Base-by-base conservation (phyloP, 2,329 filamentous ascomycete genomes). In the Ophiostoma montium region DNA sequence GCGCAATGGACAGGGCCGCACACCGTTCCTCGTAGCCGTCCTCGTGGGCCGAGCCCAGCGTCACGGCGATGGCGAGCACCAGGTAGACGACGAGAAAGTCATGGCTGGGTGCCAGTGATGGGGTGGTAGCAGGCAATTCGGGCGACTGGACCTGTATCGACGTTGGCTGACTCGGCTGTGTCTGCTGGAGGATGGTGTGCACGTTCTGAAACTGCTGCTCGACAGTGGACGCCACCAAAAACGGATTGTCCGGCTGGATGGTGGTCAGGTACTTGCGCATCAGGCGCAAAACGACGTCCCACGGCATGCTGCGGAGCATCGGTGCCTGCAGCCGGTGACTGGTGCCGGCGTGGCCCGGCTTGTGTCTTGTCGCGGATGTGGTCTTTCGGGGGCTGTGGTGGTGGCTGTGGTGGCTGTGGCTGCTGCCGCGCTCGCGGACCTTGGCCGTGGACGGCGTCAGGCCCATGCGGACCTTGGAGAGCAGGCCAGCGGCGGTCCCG, bases 31-130 rank as follows among this genome's bases (percentile, higher is more conserved):
- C 57, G 52, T 63, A 58, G 35, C 58, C 58, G 18, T 57, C 59
- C 10, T 44, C 27, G 36, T 59, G 57, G n/a, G 60, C 57, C n/a
- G 57, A 57, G 21, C 60, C 59, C 1, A 63, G 52, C 3, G 60
- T 62, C 2, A 60, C 58, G 1, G 60, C 59, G 32, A 61, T 58
- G 13, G 61, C 60, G n/a, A 63, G 53, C 23, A 62, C 55, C 16
- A 63, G 54, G 42, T 62, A 62, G 23, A 61, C 56, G 21, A 62
- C 57, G 8, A 62, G 53, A 44, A 61, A 62, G 41, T 62, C 61
- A 47, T 59, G 61, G 35, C 57, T 59, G 1, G 60, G 56, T 3
- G 52, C 43, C 0, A 60, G 57, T 3, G 51, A 38, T 27, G 54
- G 51, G 35, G 30, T 19, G 16, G 57, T 46, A 5, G 39, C 21